Percentiles rank a stretch among this genome's conserved stretches.
Conservation (phyloP, 2,329 filamentous ascomycete species). For the Zarea fungicola region DNA sequence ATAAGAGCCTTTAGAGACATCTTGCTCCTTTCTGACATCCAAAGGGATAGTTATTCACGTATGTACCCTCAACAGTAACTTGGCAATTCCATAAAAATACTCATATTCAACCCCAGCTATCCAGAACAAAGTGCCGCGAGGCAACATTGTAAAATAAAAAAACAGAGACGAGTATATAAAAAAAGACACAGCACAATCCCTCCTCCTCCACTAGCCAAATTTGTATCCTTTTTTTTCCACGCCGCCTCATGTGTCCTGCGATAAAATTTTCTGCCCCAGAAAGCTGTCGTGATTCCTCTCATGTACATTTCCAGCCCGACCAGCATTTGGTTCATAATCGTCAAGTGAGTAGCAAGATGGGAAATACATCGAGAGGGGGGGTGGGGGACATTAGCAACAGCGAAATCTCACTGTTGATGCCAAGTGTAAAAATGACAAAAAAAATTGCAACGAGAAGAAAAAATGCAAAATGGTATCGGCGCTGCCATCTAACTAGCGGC, state of each 20-base stretch:
- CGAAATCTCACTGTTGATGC: not conserved
- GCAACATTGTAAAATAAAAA: constrained; percentile 37
- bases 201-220: too few relatives aligned
- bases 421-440: constrained; percentile 14
- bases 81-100: not conserved
- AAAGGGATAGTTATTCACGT: too few relatives aligned
- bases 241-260: too few relatives aligned
- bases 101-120: constrained; percentile 4
- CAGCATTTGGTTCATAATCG: not conserved
- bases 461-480: constrained; percentile 8
- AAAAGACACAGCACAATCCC: constrained; percentile 5
- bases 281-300: not conserved
- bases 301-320: not conserved
- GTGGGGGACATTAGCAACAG: not conserved
- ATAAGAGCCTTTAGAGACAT: too few relatives aligned
- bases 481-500: constrained; percentile 5
- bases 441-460: not conserved
- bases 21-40: too few relatives aligned
- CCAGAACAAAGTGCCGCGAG: constrained; percentile 40
- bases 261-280: too few relatives aligned
- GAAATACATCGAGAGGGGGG: not conserved
- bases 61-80: not conserved
- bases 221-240: too few relatives aligned
- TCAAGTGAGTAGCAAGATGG: not conserved
- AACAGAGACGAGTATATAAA: constrained; percentile 12